Evolutionary conservation across 83 land plant genomes (phyloP).

Genomic region (Larix sibirica): DNA sequence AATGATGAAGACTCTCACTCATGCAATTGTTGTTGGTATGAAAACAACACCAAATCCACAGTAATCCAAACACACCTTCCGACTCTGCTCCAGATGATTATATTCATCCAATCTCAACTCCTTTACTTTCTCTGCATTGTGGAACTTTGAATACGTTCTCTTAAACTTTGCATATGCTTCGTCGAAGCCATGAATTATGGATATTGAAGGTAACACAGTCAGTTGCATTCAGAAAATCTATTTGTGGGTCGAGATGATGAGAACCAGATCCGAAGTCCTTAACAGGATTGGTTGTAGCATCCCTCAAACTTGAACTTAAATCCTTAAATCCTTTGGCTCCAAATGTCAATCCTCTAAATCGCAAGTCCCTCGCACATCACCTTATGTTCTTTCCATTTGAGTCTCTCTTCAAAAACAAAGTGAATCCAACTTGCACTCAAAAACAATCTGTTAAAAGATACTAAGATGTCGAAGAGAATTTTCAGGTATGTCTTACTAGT

Average conservation of each 20-base stretch:
- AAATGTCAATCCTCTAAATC: no score
- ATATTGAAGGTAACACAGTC: constrained; percentile 21
- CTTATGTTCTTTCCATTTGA: no score
- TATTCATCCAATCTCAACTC: constrained; percentile 30
- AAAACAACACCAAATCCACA: constrained; percentile 54
- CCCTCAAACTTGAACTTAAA: no score
- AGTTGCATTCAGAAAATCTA: constrained; percentile 67
- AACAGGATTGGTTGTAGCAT: no score
- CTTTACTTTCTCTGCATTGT: constrained; percentile 31
- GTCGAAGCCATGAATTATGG: constrained; percentile 37
- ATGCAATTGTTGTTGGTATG: constrained; percentile 20
- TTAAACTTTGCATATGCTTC: constrained; percentile 24
- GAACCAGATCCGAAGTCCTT: background rate
- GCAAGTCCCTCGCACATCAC: no score
- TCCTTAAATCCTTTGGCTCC: no score
- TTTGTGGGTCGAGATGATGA: constrained; percentile 53
- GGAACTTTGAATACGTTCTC: constrained; percentile 27
- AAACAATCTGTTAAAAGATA: no score
- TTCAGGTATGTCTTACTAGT: no score
- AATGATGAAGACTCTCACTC: constrained; percentile 28
- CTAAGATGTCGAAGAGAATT: no score
- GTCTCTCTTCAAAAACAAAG: no score
- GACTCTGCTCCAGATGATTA: constrained; percentile 24
- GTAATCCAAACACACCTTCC: constrained; percentile 46
- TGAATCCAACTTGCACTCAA: no score